Evolutionary conservation across 2,329 filamentous ascomycete genomes (phyloP), one percentile per base, ranked within the genome.

Genomic region (Fusarium citri): DNA sequence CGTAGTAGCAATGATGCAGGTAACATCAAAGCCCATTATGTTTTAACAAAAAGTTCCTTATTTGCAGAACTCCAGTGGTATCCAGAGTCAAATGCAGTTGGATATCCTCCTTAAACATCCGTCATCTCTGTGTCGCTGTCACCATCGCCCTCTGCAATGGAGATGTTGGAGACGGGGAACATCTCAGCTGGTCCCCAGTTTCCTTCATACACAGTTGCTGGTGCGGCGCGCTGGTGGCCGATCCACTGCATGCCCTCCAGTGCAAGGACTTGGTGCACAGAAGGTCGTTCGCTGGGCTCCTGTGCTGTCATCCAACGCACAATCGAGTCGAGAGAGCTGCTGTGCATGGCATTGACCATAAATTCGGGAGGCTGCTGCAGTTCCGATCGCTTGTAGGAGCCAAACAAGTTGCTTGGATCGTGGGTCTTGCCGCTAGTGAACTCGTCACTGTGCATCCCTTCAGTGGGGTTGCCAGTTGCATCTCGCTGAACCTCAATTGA

Each of bases 191-290:
- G 95, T 6, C 96, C 96, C 92, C 94, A 99, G 78, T 93, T 96
- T 68, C 96, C 96, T 82, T 99, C 96, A 74, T 92, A 99, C 55
- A 99, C 90, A 0, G 94, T 98, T n/a, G 96, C 96, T 46, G 94
- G 93, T 14, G 94, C 93, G 58, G 92, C 90, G 58, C 94, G 90
- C 67, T 94, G 90, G 53, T 85, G 83, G 57, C 90, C 87, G 31
- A 97, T 91, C 92, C 96, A 99, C 66, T 86, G 87, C 55, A 97
- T 86, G 25, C 94, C 93, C 50, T 90, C 89, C 2, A 90, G 87
- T 47, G 87, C 82, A 48, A 97, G 86, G 14, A 99, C 82, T 68
- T 97, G 88, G 55, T 91, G 86, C 25, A 94, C 88, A 2, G 86
- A 88, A 7, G 95, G 96, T 55, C 96, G 92, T 51, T 90, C 83